Evolutionary conservation across 2,329 filamentous ascomycete genomes (phyloP).

Genomic region (Scorias spongiosa): DNA sequence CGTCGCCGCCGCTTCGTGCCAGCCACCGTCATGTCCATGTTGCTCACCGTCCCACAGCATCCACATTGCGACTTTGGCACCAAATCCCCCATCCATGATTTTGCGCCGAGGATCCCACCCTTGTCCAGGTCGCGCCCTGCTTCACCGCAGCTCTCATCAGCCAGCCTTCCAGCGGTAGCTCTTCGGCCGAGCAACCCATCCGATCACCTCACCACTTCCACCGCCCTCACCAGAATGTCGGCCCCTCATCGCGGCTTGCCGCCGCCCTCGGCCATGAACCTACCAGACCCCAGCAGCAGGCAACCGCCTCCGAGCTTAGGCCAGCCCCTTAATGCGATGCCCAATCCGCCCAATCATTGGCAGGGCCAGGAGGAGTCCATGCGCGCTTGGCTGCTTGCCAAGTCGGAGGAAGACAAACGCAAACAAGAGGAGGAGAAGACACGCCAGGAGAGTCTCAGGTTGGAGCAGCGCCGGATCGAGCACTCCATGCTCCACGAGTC

Average conservation of each 20-base stretch:
- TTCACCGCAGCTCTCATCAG: slow-evolving; percentile 24
- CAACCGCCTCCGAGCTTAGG: slow-evolving; percentile 23
- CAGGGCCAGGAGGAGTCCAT: slow-evolving; percentile 36
- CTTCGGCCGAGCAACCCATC: slow-evolving; percentile 6
- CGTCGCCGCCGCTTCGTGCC: neutral
- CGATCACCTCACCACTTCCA: neutral
- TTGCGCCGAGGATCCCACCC: slow-evolving; percentile 25
- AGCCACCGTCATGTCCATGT: slow-evolving; percentile 22
- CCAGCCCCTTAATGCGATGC: slow-evolving; percentile 22
- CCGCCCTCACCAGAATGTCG: slow-evolving; percentile 24
- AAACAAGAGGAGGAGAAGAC: slow-evolving; percentile 40
- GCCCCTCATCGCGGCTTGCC: slow-evolving; percentile 38
- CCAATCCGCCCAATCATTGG: slow-evolving; percentile 32
- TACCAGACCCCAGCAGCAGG: slow-evolving; percentile 30
- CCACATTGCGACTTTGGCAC: slow-evolving; percentile 31
- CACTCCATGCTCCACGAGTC: slow-evolving; percentile 38
- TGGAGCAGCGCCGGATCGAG: slow-evolving; percentile 38
- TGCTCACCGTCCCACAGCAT: slow-evolving; percentile 36
- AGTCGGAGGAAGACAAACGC: slow-evolving; percentile 36
- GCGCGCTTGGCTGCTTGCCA: slow-evolving; percentile 36
- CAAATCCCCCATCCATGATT: slow-evolving; percentile 32
- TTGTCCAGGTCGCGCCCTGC: slow-evolving; percentile 24
- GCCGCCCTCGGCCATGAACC: slow-evolving; percentile 37
- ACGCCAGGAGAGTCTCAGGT: slow-evolving; percentile 31
- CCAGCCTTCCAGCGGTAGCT: slow-evolving; percentile 26